phyloP scores from a whole-genome alignment of 208 protist species.

The Crithidia fasciculata region DNA sequence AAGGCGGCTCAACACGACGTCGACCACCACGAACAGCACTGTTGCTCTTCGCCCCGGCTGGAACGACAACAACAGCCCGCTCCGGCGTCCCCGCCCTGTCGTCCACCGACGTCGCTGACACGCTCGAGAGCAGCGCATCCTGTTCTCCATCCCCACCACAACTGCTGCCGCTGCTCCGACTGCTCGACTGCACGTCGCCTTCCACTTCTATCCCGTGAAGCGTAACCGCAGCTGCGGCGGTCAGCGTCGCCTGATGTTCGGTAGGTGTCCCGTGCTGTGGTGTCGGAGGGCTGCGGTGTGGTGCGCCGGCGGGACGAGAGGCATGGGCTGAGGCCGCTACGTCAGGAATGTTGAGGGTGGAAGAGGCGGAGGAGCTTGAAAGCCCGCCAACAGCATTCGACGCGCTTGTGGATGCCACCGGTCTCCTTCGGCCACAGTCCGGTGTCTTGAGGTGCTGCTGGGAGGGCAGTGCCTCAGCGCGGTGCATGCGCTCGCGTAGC shows the following conservation, averaged over 20 bases:
- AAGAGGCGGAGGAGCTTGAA: neutral
- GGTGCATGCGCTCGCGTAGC: slow-evolving; percentile 10
- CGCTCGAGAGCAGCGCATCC: neutral
- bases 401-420: too few relatives aligned
- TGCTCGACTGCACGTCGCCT: too few relatives aligned
- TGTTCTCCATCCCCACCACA: neutral
- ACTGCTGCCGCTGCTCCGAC: neutral
- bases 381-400: too few relatives aligned
- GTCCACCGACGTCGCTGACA: slow-evolving; percentile 12
- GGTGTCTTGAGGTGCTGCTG: neutral
- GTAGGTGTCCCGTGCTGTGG: too few relatives aligned
- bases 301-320: neutral
- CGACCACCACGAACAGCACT: too few relatives aligned
- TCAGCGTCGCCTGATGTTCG: too few relatives aligned
- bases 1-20: too few relatives aligned
- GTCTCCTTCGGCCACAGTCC: neutral
- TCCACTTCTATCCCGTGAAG: too few relatives aligned
- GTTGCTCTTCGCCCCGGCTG: too few relatives aligned
- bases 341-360: slow-evolving; percentile 14
- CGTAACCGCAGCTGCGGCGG: too few relatives aligned
- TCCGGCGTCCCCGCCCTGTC: slow-evolving; percentile 24
- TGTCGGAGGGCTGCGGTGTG: too few relatives aligned
- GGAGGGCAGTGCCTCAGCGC: neutral
- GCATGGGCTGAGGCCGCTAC: neutral
- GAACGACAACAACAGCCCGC: neutral